Conservation (phyloP, 2,329 filamentous ascomycete species). For the Cladosporium phlei region DNA sequence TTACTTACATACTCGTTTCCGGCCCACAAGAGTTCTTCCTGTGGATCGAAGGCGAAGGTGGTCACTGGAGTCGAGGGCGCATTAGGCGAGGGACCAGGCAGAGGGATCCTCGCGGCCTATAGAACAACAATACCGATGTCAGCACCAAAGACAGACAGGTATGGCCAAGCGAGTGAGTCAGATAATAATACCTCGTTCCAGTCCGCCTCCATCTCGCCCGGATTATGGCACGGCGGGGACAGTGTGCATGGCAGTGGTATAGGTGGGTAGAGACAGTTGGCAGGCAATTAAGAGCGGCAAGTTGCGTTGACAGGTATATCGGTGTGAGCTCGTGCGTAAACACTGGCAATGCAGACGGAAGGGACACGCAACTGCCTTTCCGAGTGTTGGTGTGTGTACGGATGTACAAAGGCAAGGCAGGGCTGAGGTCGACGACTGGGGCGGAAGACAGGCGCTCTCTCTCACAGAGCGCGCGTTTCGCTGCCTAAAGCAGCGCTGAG, state of each 20-base stretch:
- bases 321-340: background rate
- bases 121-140: slow-evolving; percentile 13
- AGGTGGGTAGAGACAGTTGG: no score
- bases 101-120: slow-evolving; percentile 76
- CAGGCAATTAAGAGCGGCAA: background rate
- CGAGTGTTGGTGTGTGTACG: no score
- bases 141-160: slow-evolving; percentile 2
- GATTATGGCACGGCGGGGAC: slow-evolving; percentile 8
- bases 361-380: slow-evolving; percentile 1
- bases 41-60: slow-evolving; percentile 81
- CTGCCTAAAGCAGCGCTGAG: background rate
- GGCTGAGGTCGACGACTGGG: background rate
- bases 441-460: no score
- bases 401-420: background rate
- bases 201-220: slow-evolving; percentile 45
- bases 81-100: slow-evolving; percentile 71
- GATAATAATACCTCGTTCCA: slow-evolving; percentile 51
- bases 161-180: background rate
- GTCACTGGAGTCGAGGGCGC: slow-evolving; percentile 63
- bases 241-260: slow-evolving; percentile 9
- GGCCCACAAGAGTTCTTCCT: slow-evolving; percentile 86
- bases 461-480: background rate
- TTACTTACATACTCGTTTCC: slow-evolving; percentile 78
- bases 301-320: background rate
- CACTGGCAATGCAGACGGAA: no score